These are phyloP conservation scores for Puccinia coronata DNA, from an alignment of 1,284 basidiomycete genomes.

Conservation along the genomic window DNA sequence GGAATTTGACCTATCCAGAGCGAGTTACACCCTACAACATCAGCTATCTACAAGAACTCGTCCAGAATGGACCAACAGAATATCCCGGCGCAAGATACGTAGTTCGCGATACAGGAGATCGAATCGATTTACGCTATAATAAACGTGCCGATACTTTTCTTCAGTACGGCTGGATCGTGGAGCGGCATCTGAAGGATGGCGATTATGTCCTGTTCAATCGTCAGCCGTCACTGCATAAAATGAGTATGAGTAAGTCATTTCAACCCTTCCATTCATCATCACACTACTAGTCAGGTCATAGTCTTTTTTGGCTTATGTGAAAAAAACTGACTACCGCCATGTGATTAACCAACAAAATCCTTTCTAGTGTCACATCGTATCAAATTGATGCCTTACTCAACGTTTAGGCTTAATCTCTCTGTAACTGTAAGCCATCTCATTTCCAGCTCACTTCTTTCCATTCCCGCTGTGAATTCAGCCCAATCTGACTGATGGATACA, in stretches of 20 bases:
- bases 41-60: conserved; percentile 86
- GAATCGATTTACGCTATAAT: conserved; percentile 95
- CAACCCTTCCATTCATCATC: neutral
- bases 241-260: conserved; percentile 79
- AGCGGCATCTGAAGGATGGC: conserved; percentile 95
- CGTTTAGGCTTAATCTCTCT: conserved; percentile 93
- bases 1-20: conserved; percentile 97
- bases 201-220: conserved; percentile 98
- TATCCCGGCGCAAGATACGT: conserved; percentile 98
- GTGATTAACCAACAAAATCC: neutral
- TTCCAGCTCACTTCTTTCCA: conserved; percentile 46
- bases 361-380: conserved; percentile 83
- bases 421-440: conserved; percentile 68
- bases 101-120: conserved; percentile 94
- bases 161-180: conserved; percentile 98
- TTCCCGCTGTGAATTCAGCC: neutral
- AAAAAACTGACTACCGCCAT: neutral
- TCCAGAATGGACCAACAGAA: conserved; percentile 91
- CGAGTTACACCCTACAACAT: conserved; percentile 99
- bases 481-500: conserved; percentile 50
- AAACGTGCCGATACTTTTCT: conserved; percentile 96
- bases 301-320: neutral
- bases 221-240: conserved; percentile 97
- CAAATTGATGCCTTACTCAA: conserved; percentile 97
- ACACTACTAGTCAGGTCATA: neutral